Evolutionary conservation across 2,329 filamentous ascomycete species (phyloP).

Genomic region (Coniochaeta ligniaria): DNA sequence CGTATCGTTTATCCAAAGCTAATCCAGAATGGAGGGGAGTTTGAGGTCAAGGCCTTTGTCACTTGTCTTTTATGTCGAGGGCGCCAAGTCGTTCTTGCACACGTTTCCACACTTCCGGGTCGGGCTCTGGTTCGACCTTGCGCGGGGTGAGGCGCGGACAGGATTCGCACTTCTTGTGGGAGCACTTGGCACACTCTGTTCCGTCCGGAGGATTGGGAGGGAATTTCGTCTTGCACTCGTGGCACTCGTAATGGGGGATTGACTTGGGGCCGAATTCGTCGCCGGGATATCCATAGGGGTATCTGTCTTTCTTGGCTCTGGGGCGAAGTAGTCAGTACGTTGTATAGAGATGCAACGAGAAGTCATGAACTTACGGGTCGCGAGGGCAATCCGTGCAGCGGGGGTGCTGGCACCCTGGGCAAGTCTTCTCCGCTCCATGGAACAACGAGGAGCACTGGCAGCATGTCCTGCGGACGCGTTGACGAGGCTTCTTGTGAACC

Average conservation of each 20-base stretch:
- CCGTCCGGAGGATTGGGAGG: conserved; percentile 41
- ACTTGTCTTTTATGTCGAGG: background rate
- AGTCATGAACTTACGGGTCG: conserved; percentile 56
- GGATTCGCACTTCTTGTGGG: conserved; percentile 49
- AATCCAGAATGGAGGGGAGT: background rate
- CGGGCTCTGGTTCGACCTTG: conserved; percentile 53
- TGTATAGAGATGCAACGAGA: background rate
- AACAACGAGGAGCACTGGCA: conserved; percentile 67
- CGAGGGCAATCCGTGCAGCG: conserved; percentile 77
- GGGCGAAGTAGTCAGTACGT: conserved; percentile 5
- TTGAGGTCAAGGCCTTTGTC: background rate
- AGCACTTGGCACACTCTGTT: conserved; percentile 51
- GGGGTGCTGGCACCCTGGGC: conserved; percentile 60
- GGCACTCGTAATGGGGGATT: conserved; percentile 50
- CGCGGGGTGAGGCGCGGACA: conserved; percentile 53
- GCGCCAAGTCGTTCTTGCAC: conserved; percentile 47
- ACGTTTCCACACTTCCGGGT: conserved; percentile 51
- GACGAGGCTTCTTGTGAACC: conserved; percentile 62
- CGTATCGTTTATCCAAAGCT: background rate
- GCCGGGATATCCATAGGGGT: conserved; percentile 63
- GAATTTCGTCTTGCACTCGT: conserved; percentile 55
- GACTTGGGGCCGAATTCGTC: conserved; percentile 49
- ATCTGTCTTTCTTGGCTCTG: conserved; percentile 61
- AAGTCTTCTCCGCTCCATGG: conserved; percentile 50
- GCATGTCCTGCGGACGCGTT: conserved; percentile 69